Percentiles rank a stretch among this genome's conserved stretches.
Conservation (phyloP, 1,284 basidiomycete species). For the Trichosporon faecale region DNA sequence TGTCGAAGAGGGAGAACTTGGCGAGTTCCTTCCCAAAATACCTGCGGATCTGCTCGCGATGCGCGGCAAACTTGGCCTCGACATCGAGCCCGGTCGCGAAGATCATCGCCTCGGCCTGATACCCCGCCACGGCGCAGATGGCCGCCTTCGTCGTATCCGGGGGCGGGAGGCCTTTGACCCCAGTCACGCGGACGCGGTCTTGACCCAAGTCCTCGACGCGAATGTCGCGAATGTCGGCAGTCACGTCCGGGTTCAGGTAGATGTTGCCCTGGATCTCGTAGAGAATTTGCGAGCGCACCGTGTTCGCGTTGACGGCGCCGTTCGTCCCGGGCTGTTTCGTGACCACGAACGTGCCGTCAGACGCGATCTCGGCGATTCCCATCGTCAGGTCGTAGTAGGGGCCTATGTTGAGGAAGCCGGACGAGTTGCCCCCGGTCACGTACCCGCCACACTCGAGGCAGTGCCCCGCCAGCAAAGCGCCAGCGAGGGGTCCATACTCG, state of each 20-base stretch:
- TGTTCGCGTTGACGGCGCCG: conserved; percentile 21
- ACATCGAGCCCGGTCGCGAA: conserved; percentile 30
- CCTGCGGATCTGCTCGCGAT: conserved; percentile 26
- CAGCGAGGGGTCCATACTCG: conserved; percentile 28
- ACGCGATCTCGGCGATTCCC: conserved; percentile 34
- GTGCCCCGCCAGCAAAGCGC: conserved; percentile 30
- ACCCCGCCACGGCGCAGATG: conserved; percentile 31
- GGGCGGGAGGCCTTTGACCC: conserved; percentile 29
- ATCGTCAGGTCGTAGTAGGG: conserved; percentile 30
- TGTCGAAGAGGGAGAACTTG: conserved; percentile 20
- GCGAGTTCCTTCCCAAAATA: conserved; percentile 12
- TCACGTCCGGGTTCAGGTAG: conserved; percentile 37
- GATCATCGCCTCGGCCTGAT: conserved; percentile 29
- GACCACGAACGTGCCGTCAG: conserved; percentile 29
- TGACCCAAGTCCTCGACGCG: conserved; percentile 20
- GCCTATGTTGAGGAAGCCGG: conserved; percentile 27
- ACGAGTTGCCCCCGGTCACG: conserved; percentile 33
- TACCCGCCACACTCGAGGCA: conserved; percentile 31
- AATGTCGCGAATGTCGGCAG: conserved; percentile 30
- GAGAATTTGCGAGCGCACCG: conserved; percentile 24
- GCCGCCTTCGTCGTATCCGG: conserved; percentile 36
- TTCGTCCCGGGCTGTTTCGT: conserved; percentile 24
- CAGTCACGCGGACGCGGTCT: conserved; percentile 29
- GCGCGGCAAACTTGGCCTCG: conserved; percentile 28
- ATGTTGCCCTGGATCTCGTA: conserved; percentile 29